Evolutionary conservation across 305 asterid genomes (phyloP), one percentile per base, ranked within the genome.

Genomic region (Fraxinus floribunda): DNA sequence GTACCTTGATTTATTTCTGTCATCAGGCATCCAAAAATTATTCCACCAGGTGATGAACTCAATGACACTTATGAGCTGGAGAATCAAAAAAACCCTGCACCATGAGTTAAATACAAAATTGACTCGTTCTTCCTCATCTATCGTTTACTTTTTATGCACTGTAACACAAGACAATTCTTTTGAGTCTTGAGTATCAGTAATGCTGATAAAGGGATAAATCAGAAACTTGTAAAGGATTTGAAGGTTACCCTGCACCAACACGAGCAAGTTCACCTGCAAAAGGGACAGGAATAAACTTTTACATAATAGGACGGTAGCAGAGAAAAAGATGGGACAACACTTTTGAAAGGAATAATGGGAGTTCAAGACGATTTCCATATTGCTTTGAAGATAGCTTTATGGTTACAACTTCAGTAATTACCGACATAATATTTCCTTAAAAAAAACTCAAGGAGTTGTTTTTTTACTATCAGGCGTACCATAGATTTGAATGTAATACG

Each of bases 41-140:
- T 94, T 93, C 97, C 97, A 94, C 99, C 98, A 94, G 1, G 97
- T 93, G 77, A 95, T 93, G 55, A 94, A 95, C 83, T 93, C 97
- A 62, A 93, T 94, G 60, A 94, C 95, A 72, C 99, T 95, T 75
- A 93, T 85, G 34, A 95, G 93, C 92, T 95, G 98, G 46, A 95
- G 98, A 86, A 92, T 84, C 73, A 94, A 88, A 84, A 94, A 95
- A 29, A 93, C 83, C 85, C 97, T 94, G 94, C 88, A 87, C 18
- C 76, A 80, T 77, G 36, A 32, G 44, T 68, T 73, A 75, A 49
- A 13, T 15, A 15, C 20, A 52, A 52, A 52, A 52, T 52, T 16
- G 22, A 52, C 22, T 52, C 9, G 0, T 16, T 52, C 62, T 52
- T 52, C 62, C n/a, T 52, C 62, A 52, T 52, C 24, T 16, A 5